Percentiles rank a stretch among this genome's conserved stretches.
Evolutionary conservation across 1,139 yeast genomes (phyloP).

Genomic region (Arxiozyma bovina): DNA sequence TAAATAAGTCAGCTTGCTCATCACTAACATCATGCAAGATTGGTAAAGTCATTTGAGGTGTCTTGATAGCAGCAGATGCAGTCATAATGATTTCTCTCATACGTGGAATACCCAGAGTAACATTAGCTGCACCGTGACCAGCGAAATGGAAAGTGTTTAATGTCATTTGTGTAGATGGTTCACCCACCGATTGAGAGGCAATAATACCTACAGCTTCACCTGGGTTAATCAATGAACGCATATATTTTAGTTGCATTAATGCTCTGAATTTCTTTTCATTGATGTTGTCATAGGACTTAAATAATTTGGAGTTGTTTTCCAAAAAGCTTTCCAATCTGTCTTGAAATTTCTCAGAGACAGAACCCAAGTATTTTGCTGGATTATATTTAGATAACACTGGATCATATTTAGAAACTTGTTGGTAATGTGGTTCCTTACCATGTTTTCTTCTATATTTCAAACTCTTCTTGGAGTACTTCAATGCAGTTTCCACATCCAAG

Average conservation of each 20-base stretch:
- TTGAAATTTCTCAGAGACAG: slow-evolving; percentile 87
- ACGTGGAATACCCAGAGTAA: slow-evolving; percentile 98
- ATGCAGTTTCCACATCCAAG: slow-evolving; percentile 75
- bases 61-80: slow-evolving; percentile 87
- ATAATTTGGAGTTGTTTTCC: slow-evolving; percentile 43
- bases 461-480: slow-evolving; percentile 71
- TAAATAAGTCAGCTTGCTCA: slow-evolving; percentile 83
- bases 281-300: slow-evolving; percentile 39
- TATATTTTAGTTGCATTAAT: slow-evolving; percentile 94
- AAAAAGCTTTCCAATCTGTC: slow-evolving; percentile 67
- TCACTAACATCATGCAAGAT: slow-evolving; percentile 70
- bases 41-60: slow-evolving; percentile 97
- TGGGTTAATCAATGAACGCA: slow-evolving; percentile 90
- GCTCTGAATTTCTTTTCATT: slow-evolving; percentile 89
- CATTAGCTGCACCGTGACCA: slow-evolving; percentile 99
- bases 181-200: slow-evolving; percentile 98
- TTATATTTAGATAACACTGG: slow-evolving; percentile 80
- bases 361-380: slow-evolving; percentile 84
- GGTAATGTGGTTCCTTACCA: slow-evolving; percentile 52
- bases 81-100: slow-evolving; percentile 99
- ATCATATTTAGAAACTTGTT: slow-evolving; percentile 62
- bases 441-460: slow-evolving; percentile 67
- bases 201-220: slow-evolving; percentile 98
- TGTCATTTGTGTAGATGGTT: slow-evolving; percentile 99
- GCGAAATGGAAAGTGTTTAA: slow-evolving; percentile 99